Base-by-base conservation (phyloP, 2,329 filamentous ascomycete species). In the Aspergillus bombycis region DNA sequence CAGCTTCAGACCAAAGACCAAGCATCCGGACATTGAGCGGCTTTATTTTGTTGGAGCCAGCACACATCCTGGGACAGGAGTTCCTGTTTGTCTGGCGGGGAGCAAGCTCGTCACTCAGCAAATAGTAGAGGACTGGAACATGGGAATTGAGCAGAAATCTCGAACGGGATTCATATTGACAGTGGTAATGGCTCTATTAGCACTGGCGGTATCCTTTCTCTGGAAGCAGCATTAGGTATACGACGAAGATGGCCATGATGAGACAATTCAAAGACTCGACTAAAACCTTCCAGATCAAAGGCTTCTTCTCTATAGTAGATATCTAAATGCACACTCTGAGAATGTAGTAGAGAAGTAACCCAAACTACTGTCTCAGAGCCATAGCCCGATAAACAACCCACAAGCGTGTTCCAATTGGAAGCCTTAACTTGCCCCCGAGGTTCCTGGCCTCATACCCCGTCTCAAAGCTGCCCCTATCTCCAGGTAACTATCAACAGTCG, bases 401-500 rank as follows among this genome's bases (percentile, higher is more conserved):
- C n/a, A 54, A 36, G 19, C 52, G 52, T 23, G 30, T 36, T 16
- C 19, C 28, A 36, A 23, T 2, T 11, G 30, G 52, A 36, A 36
- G 11, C 30, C 14, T 54, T 23, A 36, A 4, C 32, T 36, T 54
- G 11, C 36, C 30, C 3, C 10, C 11, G 1, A 23, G 4, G 19
- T 21, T 21, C 7, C 16, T 23, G 32, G 30, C 26, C 26, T 50
- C 46, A 50, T 12, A 19, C 16, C 23, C 4, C 16, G 21, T 21
- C 52, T 54, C 30, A 16, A 36, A n/a, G 32, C 52, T 6, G 9
- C 23, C 12, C 88, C 90, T 72, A 92, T 92, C 73, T 91, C 89
- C 86, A 92, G 90, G 71, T 92, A 92, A 67, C 88, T 91, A 75
- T 92, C 89, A 0, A 92, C 88, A 0, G 89, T 89, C 6, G 91